Evolutionary conservation across 2,329 filamentous ascomycete species (phyloP).

Genomic region (Sclerotinia minor): DNA sequence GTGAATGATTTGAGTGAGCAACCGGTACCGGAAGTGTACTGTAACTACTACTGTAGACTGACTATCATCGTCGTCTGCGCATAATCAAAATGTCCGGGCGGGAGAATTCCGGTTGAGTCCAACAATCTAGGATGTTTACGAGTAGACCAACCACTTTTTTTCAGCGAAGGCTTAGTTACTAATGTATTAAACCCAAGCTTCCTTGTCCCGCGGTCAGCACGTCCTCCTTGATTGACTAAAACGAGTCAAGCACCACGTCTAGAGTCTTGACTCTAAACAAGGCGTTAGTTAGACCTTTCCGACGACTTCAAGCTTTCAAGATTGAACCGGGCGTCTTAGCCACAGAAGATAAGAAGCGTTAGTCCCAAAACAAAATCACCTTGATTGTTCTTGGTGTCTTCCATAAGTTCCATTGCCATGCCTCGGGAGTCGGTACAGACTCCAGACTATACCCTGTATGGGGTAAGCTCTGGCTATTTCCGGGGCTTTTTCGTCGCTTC

Average conservation of each 20-base stretch:
- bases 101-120: background rate
- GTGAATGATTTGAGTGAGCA: no score
- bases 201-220: constrained; percentile 3
- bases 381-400: constrained; percentile 13
- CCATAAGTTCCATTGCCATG: constrained; percentile 9
- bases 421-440: background rate
- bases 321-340: background rate
- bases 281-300: background rate
- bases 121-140: background rate
- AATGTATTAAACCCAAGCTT: constrained; percentile 1
- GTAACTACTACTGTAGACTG: background rate
- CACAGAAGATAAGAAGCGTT: background rate
- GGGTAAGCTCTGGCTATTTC: background rate
- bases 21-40: background rate
- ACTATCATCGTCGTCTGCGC: background rate
- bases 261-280: background rate
- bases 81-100: background rate
- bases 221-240: background rate
- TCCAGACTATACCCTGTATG: background rate
- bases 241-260: background rate
- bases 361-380: background rate
- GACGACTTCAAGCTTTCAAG: constrained; percentile 1
- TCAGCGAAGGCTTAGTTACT: constrained; percentile 4
- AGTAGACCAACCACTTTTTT: constrained; percentile 11
- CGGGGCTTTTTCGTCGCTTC: background rate